Conservation (phyloP, 2,329 filamentous ascomycete genomes). For the Podosphaera fusca region DNA sequence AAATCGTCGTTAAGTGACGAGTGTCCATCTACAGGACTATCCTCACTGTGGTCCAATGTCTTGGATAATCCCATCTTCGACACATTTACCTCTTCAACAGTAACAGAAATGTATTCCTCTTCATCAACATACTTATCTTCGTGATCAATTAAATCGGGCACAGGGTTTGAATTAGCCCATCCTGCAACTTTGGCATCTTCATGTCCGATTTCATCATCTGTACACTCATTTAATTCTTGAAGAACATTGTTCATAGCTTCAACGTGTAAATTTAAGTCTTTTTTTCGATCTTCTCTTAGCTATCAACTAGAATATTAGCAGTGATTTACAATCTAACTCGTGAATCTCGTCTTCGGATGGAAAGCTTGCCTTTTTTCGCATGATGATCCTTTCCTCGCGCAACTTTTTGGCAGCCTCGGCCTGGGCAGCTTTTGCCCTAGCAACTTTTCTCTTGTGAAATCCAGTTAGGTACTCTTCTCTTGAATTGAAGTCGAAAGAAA, state of each 20-base stretch:
- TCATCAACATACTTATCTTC: slow-evolving; percentile 94
- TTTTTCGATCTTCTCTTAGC: slow-evolving; percentile 64
- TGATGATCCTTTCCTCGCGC: slow-evolving; percentile 49
- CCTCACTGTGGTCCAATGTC: neutral
- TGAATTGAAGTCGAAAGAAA: slow-evolving; percentile 60
- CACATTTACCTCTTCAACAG: slow-evolving; percentile 68
- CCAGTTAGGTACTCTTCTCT: slow-evolving; percentile 79
- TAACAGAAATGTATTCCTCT: slow-evolving; percentile 86
- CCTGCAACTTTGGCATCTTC: slow-evolving; percentile 21
- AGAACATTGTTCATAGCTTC: slow-evolving; percentile 40
- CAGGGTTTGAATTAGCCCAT: slow-evolving; percentile 4
- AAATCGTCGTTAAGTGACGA: neutral
- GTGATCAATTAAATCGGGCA: slow-evolving; percentile 33
- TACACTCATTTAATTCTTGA: slow-evolving; percentile 21
- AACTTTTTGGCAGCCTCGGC: slow-evolving; percentile 57
- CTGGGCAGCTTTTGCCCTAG: slow-evolving; percentile 64
- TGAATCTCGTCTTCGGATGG: neutral
- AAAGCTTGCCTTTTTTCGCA: slow-evolving; percentile 47
- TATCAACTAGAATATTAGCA: slow-evolving; percentile 18
- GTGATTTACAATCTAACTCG: neutral
- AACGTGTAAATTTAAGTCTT: slow-evolving; percentile 64
- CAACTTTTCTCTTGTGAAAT: slow-evolving; percentile 87
- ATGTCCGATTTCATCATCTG: slow-evolving; percentile 43
- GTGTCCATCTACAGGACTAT: neutral
- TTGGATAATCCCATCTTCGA: slow-evolving; percentile 41